Evolutionary conservation across 2,329 filamentous ascomycete species (phyloP), one percentile per base, ranked within the genome.

Genomic region (Fusarium equiseti): DNA sequence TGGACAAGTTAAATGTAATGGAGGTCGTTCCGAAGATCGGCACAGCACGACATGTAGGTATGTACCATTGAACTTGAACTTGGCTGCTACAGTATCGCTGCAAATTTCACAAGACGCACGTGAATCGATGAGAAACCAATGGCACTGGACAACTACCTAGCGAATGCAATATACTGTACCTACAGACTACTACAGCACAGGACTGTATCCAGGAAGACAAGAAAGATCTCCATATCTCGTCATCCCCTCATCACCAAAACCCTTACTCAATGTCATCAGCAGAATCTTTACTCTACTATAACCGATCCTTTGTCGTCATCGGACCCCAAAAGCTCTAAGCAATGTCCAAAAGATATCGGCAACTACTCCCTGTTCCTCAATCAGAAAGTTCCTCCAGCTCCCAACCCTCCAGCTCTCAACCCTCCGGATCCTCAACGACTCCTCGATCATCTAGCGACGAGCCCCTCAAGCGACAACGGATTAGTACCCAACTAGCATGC

Each of bases 311-410:
- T 26, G 32, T 18, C 22, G 13, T 22, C 24, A 10, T 11, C 22
- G 12, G 18, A 42, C 8, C 15, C 42, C 9, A 51, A 24, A 24
- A 48, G 18, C 24, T 31, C 57, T 22, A 20, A 43, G 50, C 27
- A 45, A 70, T 70, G 66, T 70, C 66, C 18, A 67, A 70, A 32
- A 63, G 66, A 48, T 67, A 70, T 45, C 62, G 62, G 13, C 57
- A 70, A 18, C 46, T 64, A 31, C 57, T 70, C 9, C 63, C 52
- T 38, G 20, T 66, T 12, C 63, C 55, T 20, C 40, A 20, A 11
- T 20, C 29, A 7, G 46, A 64, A 26, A 56, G 48, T 42, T 35
- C 38, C 11, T 52, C 63, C 24, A 58, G 24, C 42, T 54, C 63
- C 15, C 49, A 53, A 16, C 52, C 55, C 6, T 58, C 59, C 29